Percentiles rank a stretch among this genome's conserved stretches.
Evolutionary conservation across 164 flowering plant species (phyloP).

Genomic region (Annona squamosa): DNA sequence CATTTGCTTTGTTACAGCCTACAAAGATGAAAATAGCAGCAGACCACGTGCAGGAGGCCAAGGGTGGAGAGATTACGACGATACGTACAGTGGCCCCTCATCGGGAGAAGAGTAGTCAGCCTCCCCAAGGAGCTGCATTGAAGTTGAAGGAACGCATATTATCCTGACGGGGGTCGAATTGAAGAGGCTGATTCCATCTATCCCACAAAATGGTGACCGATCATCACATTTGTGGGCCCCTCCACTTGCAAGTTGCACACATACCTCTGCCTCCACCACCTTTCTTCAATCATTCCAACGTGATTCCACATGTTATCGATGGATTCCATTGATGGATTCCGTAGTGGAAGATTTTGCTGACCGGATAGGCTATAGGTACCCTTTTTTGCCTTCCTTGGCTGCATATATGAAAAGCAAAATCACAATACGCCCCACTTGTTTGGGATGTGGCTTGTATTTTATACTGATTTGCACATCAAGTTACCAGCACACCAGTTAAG

Average conservation of each 20-base stretch:
- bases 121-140: not conserved
- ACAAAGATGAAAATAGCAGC: constrained; percentile 14
- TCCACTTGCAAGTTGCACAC: constrained; percentile 13
- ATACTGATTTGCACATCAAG: no score
- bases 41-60: constrained; percentile 6
- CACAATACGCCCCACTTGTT: not conserved
- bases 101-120: not conserved
- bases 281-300: constrained; percentile 14
- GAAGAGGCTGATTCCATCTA: not conserved
- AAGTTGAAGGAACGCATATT: not conserved
- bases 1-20: not conserved
- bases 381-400: not conserved
- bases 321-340: constrained; percentile 7
- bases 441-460: no score
- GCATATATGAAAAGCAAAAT: not conserved
- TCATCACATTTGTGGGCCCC: constrained; percentile 6
- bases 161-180: not conserved
- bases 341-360: not conserved
- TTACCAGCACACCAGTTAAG: no score
- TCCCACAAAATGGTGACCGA: not conserved
- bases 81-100: not conserved
- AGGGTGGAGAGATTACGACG: constrained; percentile 9
- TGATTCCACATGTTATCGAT: constrained; percentile 10
- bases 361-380: not conserved
- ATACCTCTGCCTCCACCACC: not conserved